Evolutionary conservation across 495 filamentous ascomycete genomes (phyloP).

Genomic region (Aspergillus nanangensis): DNA sequence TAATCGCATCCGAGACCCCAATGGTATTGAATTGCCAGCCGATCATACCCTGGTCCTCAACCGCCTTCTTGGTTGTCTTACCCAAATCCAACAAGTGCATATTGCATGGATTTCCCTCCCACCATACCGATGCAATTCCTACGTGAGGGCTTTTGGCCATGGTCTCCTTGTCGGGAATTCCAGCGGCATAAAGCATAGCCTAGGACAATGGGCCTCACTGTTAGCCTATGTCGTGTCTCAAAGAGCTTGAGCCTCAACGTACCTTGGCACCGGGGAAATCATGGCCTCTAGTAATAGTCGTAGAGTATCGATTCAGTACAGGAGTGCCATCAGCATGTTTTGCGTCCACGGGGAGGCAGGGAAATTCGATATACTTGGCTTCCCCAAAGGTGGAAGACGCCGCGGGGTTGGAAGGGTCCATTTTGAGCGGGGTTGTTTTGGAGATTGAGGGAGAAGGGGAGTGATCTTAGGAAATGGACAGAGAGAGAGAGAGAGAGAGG

Average conservation of each 20-base stretch:
- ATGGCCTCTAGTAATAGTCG: conserved; percentile 73
- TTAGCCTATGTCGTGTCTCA: not conserved
- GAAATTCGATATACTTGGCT: conserved; percentile 60
- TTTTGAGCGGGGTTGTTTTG: conserved; percentile 3
- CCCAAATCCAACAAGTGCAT: conserved; percentile 76
- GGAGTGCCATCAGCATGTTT: conserved; percentile 56
- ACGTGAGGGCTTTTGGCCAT: conserved; percentile 93
- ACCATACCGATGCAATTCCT: conserved; percentile 88
- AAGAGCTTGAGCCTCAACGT: conserved; percentile 7
- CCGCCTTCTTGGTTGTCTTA: conserved; percentile 80
- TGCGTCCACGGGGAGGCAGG: conserved; percentile 50
- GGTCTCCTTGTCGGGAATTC: conserved; percentile 73
- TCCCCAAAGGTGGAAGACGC: conserved; percentile 25
- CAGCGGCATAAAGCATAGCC: conserved; percentile 96
- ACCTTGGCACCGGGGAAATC: conserved; percentile 93
- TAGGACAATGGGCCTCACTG: conserved; percentile 20
- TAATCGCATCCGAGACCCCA: conserved; percentile 90
- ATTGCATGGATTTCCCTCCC: conserved; percentile 95
- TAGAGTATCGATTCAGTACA: conserved; percentile 66
- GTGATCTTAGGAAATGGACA: not conserved
- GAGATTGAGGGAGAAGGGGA: no score
- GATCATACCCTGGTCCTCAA: conserved; percentile 80
- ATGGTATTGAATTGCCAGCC: conserved; percentile 94
- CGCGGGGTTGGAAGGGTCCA: conserved; percentile 24
- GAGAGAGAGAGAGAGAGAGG: not conserved